These are phyloP conservation scores for Apiospora arundinis DNA, from an alignment of 2,329 filamentous ascomycete species.

Conservation along the genomic window DNA sequence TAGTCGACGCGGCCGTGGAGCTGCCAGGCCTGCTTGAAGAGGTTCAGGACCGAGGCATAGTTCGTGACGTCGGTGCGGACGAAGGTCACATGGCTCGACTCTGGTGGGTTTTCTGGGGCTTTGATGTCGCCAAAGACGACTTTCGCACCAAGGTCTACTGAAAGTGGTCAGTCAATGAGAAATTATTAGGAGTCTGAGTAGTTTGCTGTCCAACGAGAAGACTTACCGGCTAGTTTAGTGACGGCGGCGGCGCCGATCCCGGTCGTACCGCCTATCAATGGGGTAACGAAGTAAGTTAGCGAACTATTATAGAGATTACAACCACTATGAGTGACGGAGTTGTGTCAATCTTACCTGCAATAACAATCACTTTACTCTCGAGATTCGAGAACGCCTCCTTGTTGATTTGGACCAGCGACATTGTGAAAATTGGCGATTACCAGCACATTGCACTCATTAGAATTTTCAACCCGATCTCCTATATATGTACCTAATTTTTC, in stretches of 20 bases:
- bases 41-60: slow-evolving; percentile 18
- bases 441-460: neutral
- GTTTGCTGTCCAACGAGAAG: too few relatives aligned
- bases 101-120: neutral
- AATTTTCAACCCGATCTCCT: neutral
- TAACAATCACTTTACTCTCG: neutral
- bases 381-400: neutral
- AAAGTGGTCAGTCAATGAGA: neutral
- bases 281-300: neutral
- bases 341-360: neutral
- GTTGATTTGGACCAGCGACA: neutral
- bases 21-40: slow-evolving; percentile 20
- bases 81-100: neutral
- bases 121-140: slow-evolving; percentile 7
- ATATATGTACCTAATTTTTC: neutral
- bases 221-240: neutral
- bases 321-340: too few relatives aligned
- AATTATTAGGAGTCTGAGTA: too few relatives aligned
- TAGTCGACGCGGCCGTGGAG: slow-evolving; percentile 9
- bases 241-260: neutral
- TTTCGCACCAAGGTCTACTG: neutral
- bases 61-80: slow-evolving; percentile 12
- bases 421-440: neutral
- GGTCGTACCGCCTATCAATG: neutral
- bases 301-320: neutral